A percentile compares a stretch with the other conserved stretches of the same genome.
phyloP scores from a whole-genome alignment of 257 asterid species.

The Forsythia suspensa region DNA sequence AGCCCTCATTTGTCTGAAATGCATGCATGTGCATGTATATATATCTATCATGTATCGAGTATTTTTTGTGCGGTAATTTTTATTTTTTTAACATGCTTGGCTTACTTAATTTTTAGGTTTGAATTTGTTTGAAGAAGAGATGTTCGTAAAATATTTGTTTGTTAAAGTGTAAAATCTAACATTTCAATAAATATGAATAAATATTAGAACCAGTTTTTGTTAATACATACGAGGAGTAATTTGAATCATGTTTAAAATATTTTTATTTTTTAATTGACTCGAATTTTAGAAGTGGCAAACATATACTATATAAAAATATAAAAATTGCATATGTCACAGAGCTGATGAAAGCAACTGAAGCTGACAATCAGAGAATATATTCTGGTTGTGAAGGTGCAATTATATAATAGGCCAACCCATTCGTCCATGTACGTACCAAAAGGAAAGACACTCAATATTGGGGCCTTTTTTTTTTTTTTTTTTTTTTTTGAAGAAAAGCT shows the following conservation, averaged over 20 bases:
- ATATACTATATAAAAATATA: neutral
- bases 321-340: constrained; percentile 13
- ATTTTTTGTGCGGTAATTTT: too few species aligned
- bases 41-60: too few species aligned
- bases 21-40: neutral
- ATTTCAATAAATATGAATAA: too few species aligned
- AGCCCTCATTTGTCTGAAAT: neutral
- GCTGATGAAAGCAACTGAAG: constrained; percentile 37
- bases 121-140: too few species aligned
- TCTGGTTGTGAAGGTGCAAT: constrained; percentile 41
- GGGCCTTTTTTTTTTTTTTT: constrained; percentile 26
- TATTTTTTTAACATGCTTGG: too few species aligned
- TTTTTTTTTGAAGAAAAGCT: constrained; percentile 28
- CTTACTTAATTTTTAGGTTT: too few species aligned
- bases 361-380: constrained; percentile 44
- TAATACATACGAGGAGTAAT: neutral
- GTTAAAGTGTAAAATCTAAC: too few species aligned
- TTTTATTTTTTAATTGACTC: neutral
- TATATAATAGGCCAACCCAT: constrained; percentile 33
- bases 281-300: neutral
- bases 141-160: too few species aligned
- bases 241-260: neutral
- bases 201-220: neutral
- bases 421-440: constrained; percentile 14
- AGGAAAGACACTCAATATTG: constrained; percentile 32